Percentiles rank a stretch among this genome's conserved stretches.
These are phyloP conservation scores for Arachnomyces sp. DNA, from an alignment of 2,329 filamentous ascomycete genomes.

Conservation along the genomic window DNA sequence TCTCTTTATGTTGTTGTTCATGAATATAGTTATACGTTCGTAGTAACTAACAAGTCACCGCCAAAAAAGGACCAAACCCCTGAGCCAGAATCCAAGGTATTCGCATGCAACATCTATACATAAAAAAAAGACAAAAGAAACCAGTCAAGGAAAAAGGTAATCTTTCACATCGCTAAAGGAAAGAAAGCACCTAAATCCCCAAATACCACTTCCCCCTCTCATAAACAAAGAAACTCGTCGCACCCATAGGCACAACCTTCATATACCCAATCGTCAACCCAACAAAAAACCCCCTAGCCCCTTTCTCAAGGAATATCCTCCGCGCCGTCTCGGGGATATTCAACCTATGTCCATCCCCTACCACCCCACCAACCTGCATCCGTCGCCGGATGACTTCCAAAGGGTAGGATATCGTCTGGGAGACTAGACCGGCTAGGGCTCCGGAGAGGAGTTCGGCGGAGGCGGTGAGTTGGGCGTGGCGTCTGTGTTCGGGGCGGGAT, in stretches of 20 bases:
- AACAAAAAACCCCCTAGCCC: conserved; percentile 78
- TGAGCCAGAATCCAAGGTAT: not conserved
- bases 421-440: conserved; percentile 77
- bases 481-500: conserved; percentile 32
- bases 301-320: conserved; percentile 68
- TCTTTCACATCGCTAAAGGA: too few species aligned
- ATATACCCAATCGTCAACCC: conserved; percentile 91
- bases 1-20: too few species aligned
- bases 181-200: conserved; percentile 49
- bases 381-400: conserved; percentile 83
- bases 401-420: conserved; percentile 88
- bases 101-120: not conserved
- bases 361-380: conserved; percentile 94
- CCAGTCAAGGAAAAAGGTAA: too few species aligned
- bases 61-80: conserved; percentile 2
- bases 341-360: conserved; percentile 77
- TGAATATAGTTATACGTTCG: too few species aligned
- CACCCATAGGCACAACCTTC: conserved; percentile 86
- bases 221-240: conserved; percentile 63
- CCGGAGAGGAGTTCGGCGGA: conserved; percentile 84
- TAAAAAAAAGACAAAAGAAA: too few species aligned
- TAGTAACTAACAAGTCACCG: too few species aligned
- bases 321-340: conserved; percentile 70
- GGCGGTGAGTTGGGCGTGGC: conserved; percentile 65
- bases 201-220: conserved; percentile 58